Percentiles rank a stretch among this genome's conserved stretches.
Evolutionary conservation across 1,284 basidiomycete genomes (phyloP).

Genomic region (Tilletia caries): DNA sequence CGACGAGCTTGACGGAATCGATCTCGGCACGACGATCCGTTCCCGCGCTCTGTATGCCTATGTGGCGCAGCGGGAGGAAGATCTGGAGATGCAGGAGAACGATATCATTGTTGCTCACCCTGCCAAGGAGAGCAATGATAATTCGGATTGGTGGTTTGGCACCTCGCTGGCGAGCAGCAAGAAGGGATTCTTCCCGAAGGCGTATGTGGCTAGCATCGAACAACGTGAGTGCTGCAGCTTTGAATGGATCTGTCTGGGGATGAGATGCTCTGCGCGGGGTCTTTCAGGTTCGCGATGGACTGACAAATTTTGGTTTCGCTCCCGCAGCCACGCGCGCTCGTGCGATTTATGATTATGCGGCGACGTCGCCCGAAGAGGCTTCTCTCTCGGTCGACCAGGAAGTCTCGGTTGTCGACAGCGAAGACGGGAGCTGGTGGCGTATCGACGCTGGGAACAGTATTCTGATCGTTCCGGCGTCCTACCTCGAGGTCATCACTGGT

Average conservation of each 20-base stretch:
- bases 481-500: constrained; percentile 38
- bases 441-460: constrained; percentile 40
- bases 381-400: constrained; percentile 40
- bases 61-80: constrained; percentile 77
- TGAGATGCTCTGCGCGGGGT: neutral
- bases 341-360: constrained; percentile 50
- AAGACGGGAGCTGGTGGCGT: constrained; percentile 50
- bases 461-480: constrained; percentile 48
- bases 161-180: constrained; percentile 66
- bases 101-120: constrained; percentile 75
- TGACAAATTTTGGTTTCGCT: neutral
- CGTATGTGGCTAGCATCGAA: constrained; percentile 59
- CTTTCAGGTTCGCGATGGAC: too few relatives aligned
- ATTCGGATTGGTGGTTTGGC: constrained; percentile 81
- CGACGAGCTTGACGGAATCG: constrained; percentile 67
- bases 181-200: constrained; percentile 84
- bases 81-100: constrained; percentile 81
- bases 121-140: constrained; percentile 65
- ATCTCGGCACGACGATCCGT: constrained; percentile 63
- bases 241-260: neutral
- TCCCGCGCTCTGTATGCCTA: constrained; percentile 67
- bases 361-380: constrained; percentile 45
- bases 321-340: constrained; percentile 34
- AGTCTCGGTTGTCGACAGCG: constrained; percentile 45
- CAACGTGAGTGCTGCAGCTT: constrained; percentile 22